Evolutionary conservation across 2,329 filamentous ascomycete genomes (phyloP), one percentile per base, ranked within the genome.

Genomic region (Penicillium sp.): DNA sequence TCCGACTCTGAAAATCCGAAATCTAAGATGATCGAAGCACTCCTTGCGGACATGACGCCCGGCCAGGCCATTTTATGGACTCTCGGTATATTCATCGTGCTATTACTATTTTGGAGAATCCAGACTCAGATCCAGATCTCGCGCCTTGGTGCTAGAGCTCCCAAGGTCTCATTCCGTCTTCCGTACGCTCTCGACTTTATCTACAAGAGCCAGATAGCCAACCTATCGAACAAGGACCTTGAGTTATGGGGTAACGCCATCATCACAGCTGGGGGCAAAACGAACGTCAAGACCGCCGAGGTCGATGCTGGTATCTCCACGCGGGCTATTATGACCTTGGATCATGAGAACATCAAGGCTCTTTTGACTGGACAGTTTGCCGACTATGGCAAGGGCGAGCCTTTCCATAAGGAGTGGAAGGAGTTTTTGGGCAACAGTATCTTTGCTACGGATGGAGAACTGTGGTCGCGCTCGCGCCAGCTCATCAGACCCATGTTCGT

Each of bases 311-410:
- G 65, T 1, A 50, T 68, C 25, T 64, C 62, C 5, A 60, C 55
- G 12, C 81, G 87, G n/a, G 68, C 86, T 20, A 68, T 95, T 51
- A 78, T 93, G 63, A 95, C 91, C 0, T 81, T 81, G 4, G 89
- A 95, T 58, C 87, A 87, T 0, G 89, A 95, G 63, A 95, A 95
- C 65, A 87, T 95, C 74, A 95, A 95, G 69, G 88, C 91, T 5
- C 79, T 96, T 20, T 76, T 96, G n/a, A 88, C 90, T 0, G 87
- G 86, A 1, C 89, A 95, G 64, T 96, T 96, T 64, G 72, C 73
- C 35, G 88, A 95, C 64, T 96, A 84, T 65, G 91, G 90, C 55
- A 95, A 95, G 71, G 90, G 90, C 7, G 60, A 70, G 44, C 29
- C 61, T 20, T 95, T 95, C 72, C 85, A 91, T 60, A 59, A 70